Base-by-base conservation (phyloP, 768 basidiomycete species). In the Antrodiella citrinella region DNA sequence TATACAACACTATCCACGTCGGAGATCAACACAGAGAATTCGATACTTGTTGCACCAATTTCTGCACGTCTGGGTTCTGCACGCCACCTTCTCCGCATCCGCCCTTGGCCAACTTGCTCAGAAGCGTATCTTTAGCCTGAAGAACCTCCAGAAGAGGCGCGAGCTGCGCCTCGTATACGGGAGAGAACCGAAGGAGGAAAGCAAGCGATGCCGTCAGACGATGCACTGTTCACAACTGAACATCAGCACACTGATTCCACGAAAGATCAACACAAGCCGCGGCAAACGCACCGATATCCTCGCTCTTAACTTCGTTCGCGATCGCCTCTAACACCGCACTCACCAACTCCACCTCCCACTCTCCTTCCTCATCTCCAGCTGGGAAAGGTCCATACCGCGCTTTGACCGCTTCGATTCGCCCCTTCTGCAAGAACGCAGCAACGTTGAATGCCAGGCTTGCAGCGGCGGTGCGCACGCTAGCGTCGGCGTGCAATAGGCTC, bases 301-400 rank as follows among this genome's bases (percentile, higher is more conserved):
- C 87, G 55, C 73, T 87, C 48, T 70, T 67, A 54, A 69, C 75
- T 68, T 95, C 91, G 54, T 76, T 75, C 46, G 73, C 74, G 18
- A 95, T 59, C 15, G 86, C 88, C 63, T 91, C 89, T 0, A 93
- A 62, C n/a, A 96, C 60, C 0, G 88, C 94, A 58, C 84, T 88
- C 2, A 83, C 71, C 25, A 95, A 66, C 69, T 96, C 94, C 0
- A 87, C 72, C 59, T 91, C 82, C 89, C 90, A 94, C 49, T 93
- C 92, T 18, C 76, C 88, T 48, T 81, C 79, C 47, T 78, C 81
- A 38, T 69, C 70, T 13, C 67, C 70, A 22, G 71, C 72, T 2
- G 65, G 66, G n/a, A 23, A 62, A 64, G 35, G 62, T 60, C 19
- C 56, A 58, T 18, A 50, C 59, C 26, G 54, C 52, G 44, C 47